Percentiles rank a stretch among this genome's conserved stretches.
phyloP scores from a whole-genome alignment of 495 filamentous ascomycete genomes.

The Sordaria brevicollis region DNA sequence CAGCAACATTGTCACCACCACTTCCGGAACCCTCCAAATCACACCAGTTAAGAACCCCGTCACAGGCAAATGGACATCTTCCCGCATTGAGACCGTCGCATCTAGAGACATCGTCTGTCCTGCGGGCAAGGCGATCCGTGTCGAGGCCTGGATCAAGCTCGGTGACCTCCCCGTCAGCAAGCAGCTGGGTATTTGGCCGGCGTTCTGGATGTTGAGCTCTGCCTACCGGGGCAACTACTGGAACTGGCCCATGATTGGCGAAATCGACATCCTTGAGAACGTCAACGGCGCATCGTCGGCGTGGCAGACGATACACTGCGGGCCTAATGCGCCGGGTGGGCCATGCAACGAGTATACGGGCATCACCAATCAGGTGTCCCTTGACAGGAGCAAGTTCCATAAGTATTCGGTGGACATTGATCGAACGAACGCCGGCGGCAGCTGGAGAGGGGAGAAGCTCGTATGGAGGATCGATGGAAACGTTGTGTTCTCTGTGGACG shows the following conservation, averaged over 20 bases:
- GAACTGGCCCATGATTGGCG: conserved; percentile 32
- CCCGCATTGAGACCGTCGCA: conserved; percentile 28
- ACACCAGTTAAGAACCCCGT: conserved; percentile 4
- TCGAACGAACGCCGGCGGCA: conserved; percentile 13
- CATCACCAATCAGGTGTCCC: conserved; percentile 12
- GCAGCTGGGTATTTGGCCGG: conserved; percentile 40
- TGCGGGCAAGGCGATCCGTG: conserved; percentile 22
- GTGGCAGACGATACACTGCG: conserved; percentile 38
- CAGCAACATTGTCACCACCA: conserved; percentile 16
- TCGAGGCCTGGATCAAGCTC: conserved; percentile 29
- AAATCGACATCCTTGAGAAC: conserved; percentile 38
- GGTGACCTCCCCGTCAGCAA: conserved; percentile 16
- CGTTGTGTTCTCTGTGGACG: conserved; percentile 20
- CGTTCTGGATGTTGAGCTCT: conserved; percentile 37
- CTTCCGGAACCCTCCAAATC: conserved; percentile 9
- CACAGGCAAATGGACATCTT: conserved; percentile 30
- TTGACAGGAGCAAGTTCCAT: conserved; percentile 28
- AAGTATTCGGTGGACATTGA: conserved; percentile 31
- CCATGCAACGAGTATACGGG: conserved; percentile 35
- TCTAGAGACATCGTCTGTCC: conserved; percentile 23
- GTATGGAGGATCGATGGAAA: conserved; percentile 32
- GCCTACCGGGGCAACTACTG: conserved; percentile 21
- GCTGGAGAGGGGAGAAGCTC: conserved; percentile 31
- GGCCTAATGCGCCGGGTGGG: conserved; percentile 21
- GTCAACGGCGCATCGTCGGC: conserved; percentile 29